Evolutionary conservation across 352 stramenopile genomes (phyloP), one percentile per base, ranked within the genome.

Genomic region (Pythium sukuiense): DNA sequence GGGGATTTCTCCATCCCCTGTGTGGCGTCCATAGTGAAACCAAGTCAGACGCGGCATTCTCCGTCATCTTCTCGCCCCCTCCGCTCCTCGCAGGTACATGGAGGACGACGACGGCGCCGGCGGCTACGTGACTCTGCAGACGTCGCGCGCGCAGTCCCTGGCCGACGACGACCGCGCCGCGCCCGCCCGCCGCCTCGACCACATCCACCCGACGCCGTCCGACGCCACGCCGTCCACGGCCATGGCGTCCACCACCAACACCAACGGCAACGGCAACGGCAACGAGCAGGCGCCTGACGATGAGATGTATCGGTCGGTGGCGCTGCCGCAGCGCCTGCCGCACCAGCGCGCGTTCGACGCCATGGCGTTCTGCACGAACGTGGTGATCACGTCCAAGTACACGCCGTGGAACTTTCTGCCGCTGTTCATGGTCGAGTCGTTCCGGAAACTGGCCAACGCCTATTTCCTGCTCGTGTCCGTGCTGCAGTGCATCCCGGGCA

Each of bases 381-480:
- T 93, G 33, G 86, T 98, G 16, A 92, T 91, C 61, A 98, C 92
- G 52, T 95, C 89, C 71, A 97, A 97, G 77, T 98, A 97, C 78
- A 95, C 89, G 63, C 69, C 72, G 18, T 95, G 79, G 72, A 96
- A 86, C 67, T 97, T 98, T 61, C 46, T 98, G 33, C 91, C 92
- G 48, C 77, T 88, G 6, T 97, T 97, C 49, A 79, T 98, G 54
- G 71, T 92, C 67, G 89, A 98, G 65, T 85, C 74, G 9, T 95
- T 95, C 70, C 71, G 73, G 20, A 93, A 90, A 61, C 74, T 97
- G 52, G 93, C 93, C 49, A 98, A 98, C 65, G 83, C 92, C 24
- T 98, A 98, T 69, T 98, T 98, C 59, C 67, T 98, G 9, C 73
- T 97, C 18, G 88, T 98, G 14, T 96, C 88, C 7, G 72, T 90